These are phyloP conservation scores for Rickenella mellea DNA, from an alignment of 768 basidiomycete species.

Conservation along the genomic window DNA sequence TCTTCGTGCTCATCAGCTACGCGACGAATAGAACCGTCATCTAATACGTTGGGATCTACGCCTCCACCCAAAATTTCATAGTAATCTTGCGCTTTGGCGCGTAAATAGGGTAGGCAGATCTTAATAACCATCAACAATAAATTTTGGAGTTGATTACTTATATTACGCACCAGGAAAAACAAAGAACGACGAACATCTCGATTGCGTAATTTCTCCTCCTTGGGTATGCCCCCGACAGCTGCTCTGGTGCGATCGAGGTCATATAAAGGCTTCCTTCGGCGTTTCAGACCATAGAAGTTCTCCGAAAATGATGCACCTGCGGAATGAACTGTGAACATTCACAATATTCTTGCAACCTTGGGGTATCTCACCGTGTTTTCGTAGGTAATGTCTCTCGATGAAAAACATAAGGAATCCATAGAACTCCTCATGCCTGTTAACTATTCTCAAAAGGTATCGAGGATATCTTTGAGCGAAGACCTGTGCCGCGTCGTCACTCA, in stretches of 20 bases:
- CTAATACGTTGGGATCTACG: conserved; percentile 52
- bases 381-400: conserved; percentile 86
- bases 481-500: conserved; percentile 27
- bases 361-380: conserved; percentile 46
- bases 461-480: conserved; percentile 94
- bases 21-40: conserved; percentile 27
- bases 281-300: conserved; percentile 90
- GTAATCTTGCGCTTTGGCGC: conserved; percentile 84
- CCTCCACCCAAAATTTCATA: conserved; percentile 88
- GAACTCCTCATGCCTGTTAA: conserved; percentile 95
- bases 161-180: conserved; percentile 60
- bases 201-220: conserved; percentile 54
- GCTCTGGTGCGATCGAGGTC: conserved; percentile 56
- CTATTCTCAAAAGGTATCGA: conserved; percentile 80
- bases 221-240: conserved; percentile 57
- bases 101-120: conserved; percentile 85
- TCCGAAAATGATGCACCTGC: conserved; percentile 90
- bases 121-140: conserved; percentile 19
- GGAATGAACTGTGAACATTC: not conserved
- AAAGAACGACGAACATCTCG: conserved; percentile 71
- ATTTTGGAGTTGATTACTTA: not conserved
- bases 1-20: not conserved
- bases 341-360: no score
- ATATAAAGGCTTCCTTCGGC: conserved; percentile 63
- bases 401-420: conserved; percentile 84